phyloP scores from a whole-genome alignment of 106 monocot genomes.

The Chionographis japonica region DNA sequence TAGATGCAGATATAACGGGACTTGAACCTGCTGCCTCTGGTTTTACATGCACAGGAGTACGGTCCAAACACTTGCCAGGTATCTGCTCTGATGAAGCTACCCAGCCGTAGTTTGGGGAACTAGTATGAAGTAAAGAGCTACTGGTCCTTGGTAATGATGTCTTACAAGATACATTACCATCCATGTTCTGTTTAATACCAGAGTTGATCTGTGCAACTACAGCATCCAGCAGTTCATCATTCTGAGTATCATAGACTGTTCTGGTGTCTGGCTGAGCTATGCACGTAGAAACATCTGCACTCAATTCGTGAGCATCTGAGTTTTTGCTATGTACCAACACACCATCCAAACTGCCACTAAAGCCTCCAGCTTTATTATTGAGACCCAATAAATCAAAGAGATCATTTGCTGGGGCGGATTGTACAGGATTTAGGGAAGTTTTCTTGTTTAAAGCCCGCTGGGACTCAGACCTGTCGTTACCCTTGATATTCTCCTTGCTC shows the following conservation, averaged over 20 bases:
- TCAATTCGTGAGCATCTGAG: slow-evolving; percentile 7
- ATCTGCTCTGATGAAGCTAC: slow-evolving; percentile 17
- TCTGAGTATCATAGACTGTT: slow-evolving; percentile 20
- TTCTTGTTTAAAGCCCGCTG: neutral
- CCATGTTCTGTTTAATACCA: slow-evolving; percentile 30
- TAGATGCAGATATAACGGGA: slow-evolving; percentile 28
- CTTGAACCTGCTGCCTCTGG: slow-evolving; percentile 20
- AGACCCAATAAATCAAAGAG: slow-evolving; percentile 68
- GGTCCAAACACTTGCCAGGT: slow-evolving; percentile 1
- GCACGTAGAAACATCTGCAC: slow-evolving; percentile 23
- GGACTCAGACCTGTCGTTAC: neutral
- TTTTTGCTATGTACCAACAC: slow-evolving; percentile 5
- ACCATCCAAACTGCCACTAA: slow-evolving; percentile 14
- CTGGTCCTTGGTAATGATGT: slow-evolving; percentile 32
- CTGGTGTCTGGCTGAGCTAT: slow-evolving; percentile 18
- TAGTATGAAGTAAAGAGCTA: slow-evolving; percentile 14
- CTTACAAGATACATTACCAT: slow-evolving; percentile 43
- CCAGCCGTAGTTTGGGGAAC: slow-evolving; percentile 2
- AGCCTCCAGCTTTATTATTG: slow-evolving; percentile 18
- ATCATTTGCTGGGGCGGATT: slow-evolving; percentile 29
- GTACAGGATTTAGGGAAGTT: slow-evolving; percentile 5
- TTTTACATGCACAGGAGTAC: slow-evolving; percentile 18
- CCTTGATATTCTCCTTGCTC: slow-evolving; percentile 4
- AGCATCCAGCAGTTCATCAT: slow-evolving; percentile 86
- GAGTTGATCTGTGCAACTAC: slow-evolving; percentile 61